phyloP scores from a whole-genome alignment of 202 grass and related monocot genomes.

The Saccharum hybrid region DNA sequence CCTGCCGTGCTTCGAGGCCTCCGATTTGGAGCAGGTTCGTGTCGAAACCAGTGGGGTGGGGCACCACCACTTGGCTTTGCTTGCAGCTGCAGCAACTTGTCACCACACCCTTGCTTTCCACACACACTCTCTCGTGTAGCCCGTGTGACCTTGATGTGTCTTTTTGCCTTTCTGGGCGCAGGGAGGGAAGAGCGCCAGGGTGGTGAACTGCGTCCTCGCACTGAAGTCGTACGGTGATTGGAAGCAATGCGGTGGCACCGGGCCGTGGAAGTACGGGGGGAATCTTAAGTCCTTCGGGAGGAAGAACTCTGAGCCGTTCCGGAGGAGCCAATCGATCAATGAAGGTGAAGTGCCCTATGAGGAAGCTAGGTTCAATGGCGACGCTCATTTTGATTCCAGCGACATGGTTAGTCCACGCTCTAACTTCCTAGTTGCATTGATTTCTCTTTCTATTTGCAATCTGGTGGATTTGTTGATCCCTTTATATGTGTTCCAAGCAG shows the following conservation, averaged over 20 bases:
- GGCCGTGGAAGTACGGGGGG: slow-evolving; percentile 88
- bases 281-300: slow-evolving; percentile 77
- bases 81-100: slow-evolving; percentile 56
- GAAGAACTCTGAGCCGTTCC: slow-evolving; percentile 84
- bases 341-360: slow-evolving; percentile 59
- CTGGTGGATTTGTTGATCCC: slow-evolving; percentile 28
- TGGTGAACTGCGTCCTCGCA: slow-evolving; percentile 92
- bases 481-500: slow-evolving; percentile 50
- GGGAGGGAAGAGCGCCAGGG: slow-evolving; percentile 97
- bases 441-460: slow-evolving; percentile 29
- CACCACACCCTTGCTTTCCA: slow-evolving; percentile 49
- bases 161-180: slow-evolving; percentile 63
- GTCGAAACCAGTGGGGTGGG: slow-evolving; percentile 17
- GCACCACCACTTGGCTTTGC: slow-evolving; percentile 44
- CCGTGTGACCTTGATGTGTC: slow-evolving; percentile 46
- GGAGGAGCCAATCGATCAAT: slow-evolving; percentile 74
- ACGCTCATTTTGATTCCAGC: slow-evolving; percentile 56
- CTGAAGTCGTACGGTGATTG: slow-evolving; percentile 90
- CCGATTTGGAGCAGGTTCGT: slow-evolving; percentile 95
- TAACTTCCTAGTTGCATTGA: slow-evolving; percentile 8
- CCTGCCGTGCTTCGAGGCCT: slow-evolving; percentile 87
- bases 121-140: slow-evolving; percentile 40
- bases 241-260: slow-evolving; percentile 90
- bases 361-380: slow-evolving; percentile 61
- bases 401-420: slow-evolving; percentile 66